Percentiles rank a stretch among this genome's conserved stretches.
phyloP scores from a whole-genome alignment of 2,329 filamentous ascomycete genomes.

The Tolypocladium sp. region DNA sequence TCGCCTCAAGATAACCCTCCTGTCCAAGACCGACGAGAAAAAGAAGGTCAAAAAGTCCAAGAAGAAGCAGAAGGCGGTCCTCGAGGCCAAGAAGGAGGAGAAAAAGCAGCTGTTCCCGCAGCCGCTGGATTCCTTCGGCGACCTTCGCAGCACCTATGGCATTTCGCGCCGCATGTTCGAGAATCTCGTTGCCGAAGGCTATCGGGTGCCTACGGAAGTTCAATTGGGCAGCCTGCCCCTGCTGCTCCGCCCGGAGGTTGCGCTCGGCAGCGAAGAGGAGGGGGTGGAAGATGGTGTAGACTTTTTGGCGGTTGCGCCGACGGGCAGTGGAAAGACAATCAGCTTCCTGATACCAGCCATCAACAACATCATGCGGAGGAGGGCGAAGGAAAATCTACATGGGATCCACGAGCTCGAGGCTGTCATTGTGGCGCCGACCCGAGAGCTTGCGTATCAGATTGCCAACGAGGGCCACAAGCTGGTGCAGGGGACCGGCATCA shows the following conservation, averaged over 20 bases:
- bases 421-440: conserved; percentile 68
- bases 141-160: conserved; percentile 62
- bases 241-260: conserved; percentile 50
- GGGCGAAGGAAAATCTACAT: conserved; percentile 32
- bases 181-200: conserved; percentile 79
- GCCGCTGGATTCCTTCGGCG: conserved; percentile 67
- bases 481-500: conserved; percentile 64
- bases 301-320: conserved; percentile 83
- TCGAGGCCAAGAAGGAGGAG: conserved; percentile 35
- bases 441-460: conserved; percentile 71
- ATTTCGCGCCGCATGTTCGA: conserved; percentile 64
- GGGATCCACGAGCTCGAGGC: conserved; percentile 47
- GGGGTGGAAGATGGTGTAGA: conserved; percentile 44
- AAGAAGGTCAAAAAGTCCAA: conserved; percentile 45
- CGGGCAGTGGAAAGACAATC: conserved; percentile 92
- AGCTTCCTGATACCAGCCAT: conserved; percentile 86
- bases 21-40: conserved; percentile 43
- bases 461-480: conserved; percentile 82
- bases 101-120: conserved; percentile 65
- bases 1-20: conserved; percentile 72
- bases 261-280: conserved; percentile 28
- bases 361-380: conserved; percentile 57
- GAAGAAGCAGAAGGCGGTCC: conserved; percentile 39
- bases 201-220: conserved; percentile 83
- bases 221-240: conserved; percentile 81